phyloP scores from a whole-genome alignment of 179 eudicot genomes.

The Spergularia azorica region DNA sequence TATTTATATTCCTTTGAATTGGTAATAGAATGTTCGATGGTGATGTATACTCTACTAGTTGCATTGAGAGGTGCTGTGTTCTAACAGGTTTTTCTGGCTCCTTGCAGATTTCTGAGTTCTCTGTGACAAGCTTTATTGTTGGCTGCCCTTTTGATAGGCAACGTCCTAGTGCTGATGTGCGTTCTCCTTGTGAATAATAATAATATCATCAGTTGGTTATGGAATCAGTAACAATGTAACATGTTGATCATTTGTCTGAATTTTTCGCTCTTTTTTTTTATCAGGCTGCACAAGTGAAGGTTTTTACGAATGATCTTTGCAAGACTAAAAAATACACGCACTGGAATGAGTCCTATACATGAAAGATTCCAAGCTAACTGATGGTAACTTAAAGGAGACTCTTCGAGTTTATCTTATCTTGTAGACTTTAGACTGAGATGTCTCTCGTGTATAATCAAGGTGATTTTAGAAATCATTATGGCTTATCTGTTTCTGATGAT shows the following conservation, averaged over 20 bases:
- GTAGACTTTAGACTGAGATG: not conserved
- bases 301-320: slow-evolving; percentile 65
- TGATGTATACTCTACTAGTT: not conserved
- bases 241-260: slow-evolving; percentile 4
- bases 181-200: slow-evolving; percentile 16
- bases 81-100: slow-evolving; percentile 16
- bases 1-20: not conserved
- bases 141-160: slow-evolving; percentile 67
- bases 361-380: slow-evolving; percentile 55
- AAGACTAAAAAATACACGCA: slow-evolving; percentile 75
- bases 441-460: too few relatives aligned
- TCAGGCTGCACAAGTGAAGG: slow-evolving; percentile 71
- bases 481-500: not conserved
- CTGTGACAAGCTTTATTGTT: slow-evolving; percentile 60
- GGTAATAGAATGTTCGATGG: not conserved
- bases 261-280: slow-evolving; percentile 16
- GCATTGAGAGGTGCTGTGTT: not conserved
- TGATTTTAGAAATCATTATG: too few relatives aligned
- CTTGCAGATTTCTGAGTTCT: slow-evolving; percentile 62
- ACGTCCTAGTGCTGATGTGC: slow-evolving; percentile 47
- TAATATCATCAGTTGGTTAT: not conserved
- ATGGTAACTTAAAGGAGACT: not conserved
- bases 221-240: not conserved
- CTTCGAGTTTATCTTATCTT: not conserved
- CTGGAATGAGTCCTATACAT: slow-evolving; percentile 85